Evolutionary conservation across 2,329 filamentous ascomycete species (phyloP).

Genomic region (Stagonosporopsis chrysanthemi): DNA sequence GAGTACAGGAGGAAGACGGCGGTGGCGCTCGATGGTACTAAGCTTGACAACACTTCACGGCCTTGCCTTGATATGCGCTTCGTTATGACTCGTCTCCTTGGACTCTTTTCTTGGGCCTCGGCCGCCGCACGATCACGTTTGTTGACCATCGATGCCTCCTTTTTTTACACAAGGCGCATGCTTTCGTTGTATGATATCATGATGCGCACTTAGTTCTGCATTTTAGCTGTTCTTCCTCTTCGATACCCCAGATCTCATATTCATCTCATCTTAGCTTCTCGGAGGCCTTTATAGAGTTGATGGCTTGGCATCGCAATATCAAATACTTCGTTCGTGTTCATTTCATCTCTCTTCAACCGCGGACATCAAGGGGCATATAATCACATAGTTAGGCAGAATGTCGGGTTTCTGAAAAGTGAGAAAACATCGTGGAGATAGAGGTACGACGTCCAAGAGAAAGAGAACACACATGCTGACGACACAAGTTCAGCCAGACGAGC

Average conservation of each 20-base stretch:
- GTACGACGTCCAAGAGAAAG: too few species aligned
- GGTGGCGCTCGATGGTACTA: constrained; percentile 19
- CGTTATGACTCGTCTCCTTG: background rate
- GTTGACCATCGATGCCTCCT: background rate
- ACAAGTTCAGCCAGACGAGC: too few species aligned
- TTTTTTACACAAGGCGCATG: background rate
- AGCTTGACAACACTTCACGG: background rate
- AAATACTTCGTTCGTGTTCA: background rate
- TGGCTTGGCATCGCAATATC: background rate
- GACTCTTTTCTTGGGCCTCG: background rate
- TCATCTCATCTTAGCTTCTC: background rate
- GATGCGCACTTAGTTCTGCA: background rate
- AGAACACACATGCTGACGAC: too few species aligned
- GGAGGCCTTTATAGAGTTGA: background rate
- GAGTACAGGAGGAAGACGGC: constrained; percentile 51
- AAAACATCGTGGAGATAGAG: too few species aligned
- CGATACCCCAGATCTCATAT: constrained; percentile 17
- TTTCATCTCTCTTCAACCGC: too few species aligned
- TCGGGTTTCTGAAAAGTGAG: too few species aligned
- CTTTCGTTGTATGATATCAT: constrained; percentile 4
- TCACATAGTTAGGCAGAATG: too few species aligned
- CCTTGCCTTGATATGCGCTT: background rate
- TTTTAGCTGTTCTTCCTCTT: background rate
- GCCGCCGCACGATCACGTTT: background rate
- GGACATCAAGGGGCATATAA: too few species aligned